Evolutionary conservation across 345 rosid genomes (phyloP).

Genomic region (Dovyalis caffra): DNA sequence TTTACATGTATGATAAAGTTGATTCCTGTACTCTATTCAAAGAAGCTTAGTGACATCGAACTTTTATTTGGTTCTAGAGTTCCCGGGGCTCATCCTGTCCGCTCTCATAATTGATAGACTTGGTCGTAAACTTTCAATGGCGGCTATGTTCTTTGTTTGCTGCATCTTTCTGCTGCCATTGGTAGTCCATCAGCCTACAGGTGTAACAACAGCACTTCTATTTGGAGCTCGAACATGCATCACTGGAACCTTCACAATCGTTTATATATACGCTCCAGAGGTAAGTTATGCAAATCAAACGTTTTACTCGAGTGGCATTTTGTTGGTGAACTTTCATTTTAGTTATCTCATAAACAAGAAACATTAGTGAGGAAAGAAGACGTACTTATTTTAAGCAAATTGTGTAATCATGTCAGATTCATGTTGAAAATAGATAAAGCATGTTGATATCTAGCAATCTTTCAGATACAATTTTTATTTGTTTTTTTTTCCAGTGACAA

Average conservation of each 20-base stretch:
- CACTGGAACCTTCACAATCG: slow-evolving; percentile 65
- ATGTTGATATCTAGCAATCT: neutral
- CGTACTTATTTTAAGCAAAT: neutral
- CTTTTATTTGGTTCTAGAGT: slow-evolving; percentile 3
- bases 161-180: slow-evolving; percentile 75
- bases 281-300: slow-evolving; percentile 26
- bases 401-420: too few relatives aligned
- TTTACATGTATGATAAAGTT: neutral
- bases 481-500: too few relatives aligned
- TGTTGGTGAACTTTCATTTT: slow-evolving; percentile 3
- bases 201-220: slow-evolving; percentile 65
- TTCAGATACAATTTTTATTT: too few relatives aligned
- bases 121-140: slow-evolving; percentile 83
- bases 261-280: slow-evolving; percentile 90
- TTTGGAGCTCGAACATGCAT: slow-evolving; percentile 87
- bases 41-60: slow-evolving; percentile 15
- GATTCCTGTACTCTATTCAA: neutral
- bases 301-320: neutral
- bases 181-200: slow-evolving; percentile 53
- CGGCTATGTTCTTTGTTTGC: slow-evolving; percentile 69
- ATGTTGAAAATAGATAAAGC: neutral
- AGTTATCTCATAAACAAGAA: neutral
- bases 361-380: too few relatives aligned
- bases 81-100: slow-evolving; percentile 81
- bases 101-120: slow-evolving; percentile 72